Evolutionary conservation across 352 stramenopile genomes (phyloP).

Genomic region (Phytophthora brassicae): DNA sequence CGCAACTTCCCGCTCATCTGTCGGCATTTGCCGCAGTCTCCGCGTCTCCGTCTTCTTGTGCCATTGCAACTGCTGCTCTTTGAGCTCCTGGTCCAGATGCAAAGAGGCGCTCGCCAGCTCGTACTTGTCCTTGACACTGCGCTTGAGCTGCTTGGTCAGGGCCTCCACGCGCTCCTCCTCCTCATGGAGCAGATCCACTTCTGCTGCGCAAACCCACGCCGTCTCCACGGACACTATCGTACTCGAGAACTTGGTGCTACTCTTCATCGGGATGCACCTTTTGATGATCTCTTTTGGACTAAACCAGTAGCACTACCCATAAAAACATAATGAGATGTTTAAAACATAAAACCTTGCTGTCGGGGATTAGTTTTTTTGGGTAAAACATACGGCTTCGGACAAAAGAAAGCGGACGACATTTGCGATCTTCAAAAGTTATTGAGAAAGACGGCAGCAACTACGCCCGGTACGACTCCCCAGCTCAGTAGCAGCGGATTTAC

Average conservation of each 20-base stretch:
- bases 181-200: constrained; percentile 55
- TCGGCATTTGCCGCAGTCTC: constrained; percentile 8
- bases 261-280: too few relatives aligned
- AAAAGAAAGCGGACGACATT: too few relatives aligned
- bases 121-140: constrained; percentile 49
- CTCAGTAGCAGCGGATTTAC: too few relatives aligned
- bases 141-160: constrained; percentile 18
- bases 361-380: too few relatives aligned
- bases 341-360: too few relatives aligned
- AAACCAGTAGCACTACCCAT: too few relatives aligned
- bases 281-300: too few relatives aligned
- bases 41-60: constrained; percentile 25
- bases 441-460: too few relatives aligned
- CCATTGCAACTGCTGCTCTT: constrained; percentile 46
- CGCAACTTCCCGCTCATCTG: constrained; percentile 14
- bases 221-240: constrained; percentile 44
- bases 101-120: constrained; percentile 39
- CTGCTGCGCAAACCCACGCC: constrained; percentile 61
- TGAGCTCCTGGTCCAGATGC: constrained; percentile 57
- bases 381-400: not conserved
- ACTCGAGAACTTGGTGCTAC: constrained; percentile 30
- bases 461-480: too few relatives aligned
- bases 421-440: too few relatives aligned
- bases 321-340: too few relatives aligned
- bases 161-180: constrained; percentile 37